A percentile compares a stretch with the other conserved stretches of the same genome.
phyloP scores from a whole-genome alignment of 2,329 filamentous ascomycete species.

The Acrocalymma vagum region DNA sequence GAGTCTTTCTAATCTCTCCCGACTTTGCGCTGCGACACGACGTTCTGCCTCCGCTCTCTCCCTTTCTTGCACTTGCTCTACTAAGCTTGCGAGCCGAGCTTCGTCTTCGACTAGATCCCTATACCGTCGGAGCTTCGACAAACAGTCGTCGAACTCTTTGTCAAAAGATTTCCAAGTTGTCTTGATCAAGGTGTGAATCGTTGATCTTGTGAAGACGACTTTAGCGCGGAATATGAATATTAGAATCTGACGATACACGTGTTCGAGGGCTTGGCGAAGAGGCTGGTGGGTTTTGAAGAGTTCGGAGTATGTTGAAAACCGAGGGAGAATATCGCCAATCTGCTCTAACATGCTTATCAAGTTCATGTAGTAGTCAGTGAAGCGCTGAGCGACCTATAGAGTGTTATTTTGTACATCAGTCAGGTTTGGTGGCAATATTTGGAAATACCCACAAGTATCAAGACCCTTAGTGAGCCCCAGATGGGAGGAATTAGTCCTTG shows the following conservation, averaged over 20 bases:
- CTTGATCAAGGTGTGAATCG: neutral
- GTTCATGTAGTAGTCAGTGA: neutral
- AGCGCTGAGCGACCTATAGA: constrained; percentile 1
- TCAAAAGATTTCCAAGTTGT: constrained; percentile 6
- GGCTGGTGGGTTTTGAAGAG: constrained; percentile 1
- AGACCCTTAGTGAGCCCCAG: constrained; percentile 9
- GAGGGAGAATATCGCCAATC: constrained; percentile 9
- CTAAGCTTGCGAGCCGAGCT: constrained; percentile 1
- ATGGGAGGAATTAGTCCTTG: constrained; percentile 6
- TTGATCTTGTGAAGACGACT: constrained; percentile 2
- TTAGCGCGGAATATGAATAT: constrained; percentile 5
- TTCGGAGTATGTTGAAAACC: constrained; percentile 5
- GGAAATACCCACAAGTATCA: constrained; percentile 4
- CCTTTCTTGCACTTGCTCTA: constrained; percentile 2
- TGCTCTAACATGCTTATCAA: constrained; percentile 7
- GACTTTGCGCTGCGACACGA: constrained; percentile 1
- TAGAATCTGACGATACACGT: constrained; percentile 1
- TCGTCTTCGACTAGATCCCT: constrained; percentile 5
- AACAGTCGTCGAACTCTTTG: constrained; percentile 1
- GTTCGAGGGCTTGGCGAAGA: neutral
- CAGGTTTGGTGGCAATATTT: too few species aligned
- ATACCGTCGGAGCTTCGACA: constrained; percentile 1
- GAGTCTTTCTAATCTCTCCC: constrained; percentile 1
- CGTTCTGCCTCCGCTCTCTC: constrained; percentile 2
- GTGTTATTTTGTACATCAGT: too few species aligned